These are phyloP conservation scores for Styphnolobium japonicum DNA, from an alignment of 306 rosid species.

Conservation along the genomic window DNA sequence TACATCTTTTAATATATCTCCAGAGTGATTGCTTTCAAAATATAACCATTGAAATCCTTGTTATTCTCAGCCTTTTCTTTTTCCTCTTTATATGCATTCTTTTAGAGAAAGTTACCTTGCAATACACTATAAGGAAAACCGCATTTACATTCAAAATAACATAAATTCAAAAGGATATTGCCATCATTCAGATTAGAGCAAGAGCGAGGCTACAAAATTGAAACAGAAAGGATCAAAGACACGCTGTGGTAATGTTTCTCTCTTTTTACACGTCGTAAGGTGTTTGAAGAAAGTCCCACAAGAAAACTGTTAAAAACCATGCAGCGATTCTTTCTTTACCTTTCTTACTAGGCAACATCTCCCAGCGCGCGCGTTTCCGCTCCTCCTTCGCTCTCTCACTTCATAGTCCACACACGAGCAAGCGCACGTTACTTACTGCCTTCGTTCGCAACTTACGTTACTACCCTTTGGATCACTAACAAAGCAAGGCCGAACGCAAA, in stretches of 20 bases:
- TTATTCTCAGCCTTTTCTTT: background rate
- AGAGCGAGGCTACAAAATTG: background rate
- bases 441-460: too few species aligned
- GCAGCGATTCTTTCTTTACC: constrained; percentile 14
- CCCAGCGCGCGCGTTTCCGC: constrained; percentile 30
- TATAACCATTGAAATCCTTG: background rate
- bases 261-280: constrained; percentile 33
- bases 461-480: too few species aligned
- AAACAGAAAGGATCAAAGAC: too few species aligned
- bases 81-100: background rate
- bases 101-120: background rate
- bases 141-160: background rate
- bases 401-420: too few species aligned
- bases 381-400: too few species aligned
- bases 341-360: constrained; percentile 40
- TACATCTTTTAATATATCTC: too few species aligned
- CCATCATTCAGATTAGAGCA: background rate
- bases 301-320: constrained; percentile 31
- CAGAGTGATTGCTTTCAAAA: too few species aligned
- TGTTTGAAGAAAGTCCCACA: constrained; percentile 75
- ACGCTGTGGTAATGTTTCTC: too few species aligned
- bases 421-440: too few species aligned
- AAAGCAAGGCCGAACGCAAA: too few species aligned
- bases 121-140: background rate
- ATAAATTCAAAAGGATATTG: background rate